phyloP scores from a whole-genome alignment of 2,329 filamentous ascomycete genomes.

The Sarocladium brachiariae region DNA sequence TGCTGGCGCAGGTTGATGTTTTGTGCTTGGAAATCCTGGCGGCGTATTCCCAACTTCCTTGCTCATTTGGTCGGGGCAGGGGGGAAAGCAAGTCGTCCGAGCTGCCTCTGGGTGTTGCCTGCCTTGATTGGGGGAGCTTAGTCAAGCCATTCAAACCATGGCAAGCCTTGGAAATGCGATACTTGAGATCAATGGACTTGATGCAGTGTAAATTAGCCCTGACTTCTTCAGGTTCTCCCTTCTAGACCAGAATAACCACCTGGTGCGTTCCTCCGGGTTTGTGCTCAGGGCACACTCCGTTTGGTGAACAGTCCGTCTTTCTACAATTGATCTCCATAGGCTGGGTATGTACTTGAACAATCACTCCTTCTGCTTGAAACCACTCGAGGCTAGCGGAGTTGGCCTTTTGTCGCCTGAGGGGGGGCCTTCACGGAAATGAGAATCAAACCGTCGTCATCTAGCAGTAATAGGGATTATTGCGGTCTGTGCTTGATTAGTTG shows the following conservation, averaged over 20 bases:
- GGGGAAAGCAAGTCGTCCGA: neutral
- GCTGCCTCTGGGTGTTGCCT: neutral
- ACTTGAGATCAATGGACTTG: no score
- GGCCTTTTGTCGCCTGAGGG: no score
- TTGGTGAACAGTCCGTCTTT: neutral
- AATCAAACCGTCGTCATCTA: neutral
- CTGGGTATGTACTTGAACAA: no score
- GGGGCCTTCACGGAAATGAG: neutral
- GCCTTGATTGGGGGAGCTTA: neutral
- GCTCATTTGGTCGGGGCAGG: neutral
- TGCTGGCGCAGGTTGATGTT: neutral
- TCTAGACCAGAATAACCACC: no score
- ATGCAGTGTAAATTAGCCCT: neutral
- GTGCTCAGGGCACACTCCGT: neutral
- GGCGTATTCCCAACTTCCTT: no score
- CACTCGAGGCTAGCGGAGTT: no score
- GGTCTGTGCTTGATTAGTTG: neutral
- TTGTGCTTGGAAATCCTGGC: neutral
- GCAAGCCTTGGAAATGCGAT: neutral
- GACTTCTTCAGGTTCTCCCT: neutral
- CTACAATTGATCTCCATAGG: neutral
- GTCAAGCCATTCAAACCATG: neutral
- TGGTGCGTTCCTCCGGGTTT: no score
- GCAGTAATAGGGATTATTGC: neutral
- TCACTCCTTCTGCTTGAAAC: no score